phyloP scores from a whole-genome alignment of 495 filamentous ascomycete species.

The Penicillium manginii region DNA sequence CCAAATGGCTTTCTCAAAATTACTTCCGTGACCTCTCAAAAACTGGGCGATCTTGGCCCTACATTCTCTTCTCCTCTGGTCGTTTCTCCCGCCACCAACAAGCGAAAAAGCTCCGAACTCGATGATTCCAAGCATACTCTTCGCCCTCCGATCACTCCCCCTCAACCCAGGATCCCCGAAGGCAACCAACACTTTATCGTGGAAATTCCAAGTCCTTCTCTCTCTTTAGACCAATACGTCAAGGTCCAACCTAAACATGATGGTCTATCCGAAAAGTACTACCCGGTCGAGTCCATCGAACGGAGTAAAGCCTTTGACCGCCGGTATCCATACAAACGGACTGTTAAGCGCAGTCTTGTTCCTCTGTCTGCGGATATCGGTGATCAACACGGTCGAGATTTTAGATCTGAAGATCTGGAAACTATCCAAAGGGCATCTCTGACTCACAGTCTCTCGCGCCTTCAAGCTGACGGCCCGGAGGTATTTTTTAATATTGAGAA shows the following conservation, averaged over 20 bases:
- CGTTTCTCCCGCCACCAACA: not conserved
- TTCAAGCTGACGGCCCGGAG: slow-evolving; percentile 20
- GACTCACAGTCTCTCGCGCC: not conserved
- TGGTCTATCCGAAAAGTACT: not conserved
- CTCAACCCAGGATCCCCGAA: not conserved
- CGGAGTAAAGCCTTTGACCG: not conserved
- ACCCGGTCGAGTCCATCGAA: not conserved
- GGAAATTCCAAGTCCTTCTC: not conserved
- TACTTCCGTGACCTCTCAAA: not conserved
- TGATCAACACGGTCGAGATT: not conserved
- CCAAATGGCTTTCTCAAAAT: not conserved
- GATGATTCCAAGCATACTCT: not conserved
- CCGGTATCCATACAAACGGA: not conserved
- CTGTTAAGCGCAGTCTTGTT: slow-evolving; percentile 1
- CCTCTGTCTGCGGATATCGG: slow-evolving; percentile 10
- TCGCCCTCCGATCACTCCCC: not conserved
- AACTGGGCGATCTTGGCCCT: not conserved
- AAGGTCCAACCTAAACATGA: not conserved
- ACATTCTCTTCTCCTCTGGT: not conserved
- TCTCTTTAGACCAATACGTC: not conserved
- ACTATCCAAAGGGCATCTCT: not conserved
- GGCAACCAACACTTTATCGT: too few relatives aligned
- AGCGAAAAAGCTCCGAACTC: slow-evolving; percentile 1
- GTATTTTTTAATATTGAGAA: slow-evolving; percentile 30
- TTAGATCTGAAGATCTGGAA: not conserved